phyloP scores from a whole-genome alignment of 805 yeast genomes.

The Sugiyamaella lignohabitans region DNA sequence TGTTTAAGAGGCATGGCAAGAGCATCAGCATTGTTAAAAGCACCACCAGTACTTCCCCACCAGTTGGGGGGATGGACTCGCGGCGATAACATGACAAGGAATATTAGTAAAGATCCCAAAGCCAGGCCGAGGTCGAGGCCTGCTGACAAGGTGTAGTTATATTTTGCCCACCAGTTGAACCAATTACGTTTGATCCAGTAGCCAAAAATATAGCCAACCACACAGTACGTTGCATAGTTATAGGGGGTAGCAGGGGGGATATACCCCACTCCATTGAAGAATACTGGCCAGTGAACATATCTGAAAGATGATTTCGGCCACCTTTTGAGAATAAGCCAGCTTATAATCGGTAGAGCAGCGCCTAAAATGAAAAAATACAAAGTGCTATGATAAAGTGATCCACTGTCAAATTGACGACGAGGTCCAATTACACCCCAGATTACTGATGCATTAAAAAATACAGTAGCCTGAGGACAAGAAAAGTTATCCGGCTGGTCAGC shows the following conservation, averaged over 20 bases:
- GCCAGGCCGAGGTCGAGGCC: slow-evolving; percentile 66
- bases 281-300: slow-evolving; percentile 60
- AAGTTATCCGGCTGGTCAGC: slow-evolving; percentile 39
- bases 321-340: slow-evolving; percentile 34
- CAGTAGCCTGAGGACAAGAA: slow-evolving; percentile 41
- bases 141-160: slow-evolving; percentile 60
- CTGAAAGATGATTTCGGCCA: slow-evolving; percentile 38
- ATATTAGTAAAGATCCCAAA: slow-evolving; percentile 51
- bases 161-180: slow-evolving; percentile 70
- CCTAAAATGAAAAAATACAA: slow-evolving; percentile 60
- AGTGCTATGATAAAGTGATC: slow-evolving; percentile 46
- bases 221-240: slow-evolving; percentile 52
- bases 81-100: slow-evolving; percentile 44
- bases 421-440: slow-evolving; percentile 68
- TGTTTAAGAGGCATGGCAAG: slow-evolving; percentile 27
- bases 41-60: slow-evolving; percentile 61
- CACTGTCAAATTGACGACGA: slow-evolving; percentile 43
- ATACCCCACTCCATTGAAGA: slow-evolving; percentile 52
- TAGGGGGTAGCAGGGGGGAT: slow-evolving; percentile 74
- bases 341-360: slow-evolving; percentile 39
- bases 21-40: slow-evolving; percentile 36
- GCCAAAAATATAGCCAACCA: slow-evolving; percentile 51
- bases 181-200: slow-evolving; percentile 49
- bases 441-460: slow-evolving; percentile 50
- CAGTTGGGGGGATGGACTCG: slow-evolving; percentile 40